Base-by-base conservation (phyloP, 2,329 filamentous ascomycete genomes). In the Cadophora malorum region DNA sequence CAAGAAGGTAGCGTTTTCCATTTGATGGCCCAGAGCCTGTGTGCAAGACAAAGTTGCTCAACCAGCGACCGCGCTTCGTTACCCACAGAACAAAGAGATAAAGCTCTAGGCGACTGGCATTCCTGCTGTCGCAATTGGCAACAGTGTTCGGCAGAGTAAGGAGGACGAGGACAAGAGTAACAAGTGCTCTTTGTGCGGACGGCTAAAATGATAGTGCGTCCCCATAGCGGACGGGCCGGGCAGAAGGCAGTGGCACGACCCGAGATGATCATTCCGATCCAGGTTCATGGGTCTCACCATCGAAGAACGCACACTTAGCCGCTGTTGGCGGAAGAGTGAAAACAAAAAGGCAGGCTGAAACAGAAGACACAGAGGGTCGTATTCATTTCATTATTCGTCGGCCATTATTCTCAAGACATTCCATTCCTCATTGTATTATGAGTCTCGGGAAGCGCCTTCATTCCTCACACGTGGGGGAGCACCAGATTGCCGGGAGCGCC, bases 261-360 rank as follows among this genome's bases (percentile, higher is more conserved):
- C 72, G 72, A 72, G 68, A 63, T 63, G 72, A 74, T 74, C 72
- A 68, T 66, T 72, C 71, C 59, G 64, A 73, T 67, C 73, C 72
- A 71, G 70, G 71, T 70, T 70, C 52, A 67, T 63, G 72, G 71
- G 65, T 66, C 58, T 64, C 49, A 50, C 33, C 35, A 41, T 41
- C 31, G 60, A 47, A 33, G 45, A 55, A 69, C 41, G 50, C 45
- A 52, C 69, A 67, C 63, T 61, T 66, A 70, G 55, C 68, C 71
- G 69, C 70, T 68, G 68, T 64, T 70, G 65, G 69, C 69, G 63
- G 35, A 64, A 33, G 12, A 64, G 59, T 56, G 21, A 52, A 53
- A 64, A 70, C 61, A 64, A 64, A 63, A 66, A 67, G 66, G 41
- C 49, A 58, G 63, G 68, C 56, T 66, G 65, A 69, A 49, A 65